Evolutionary conservation across 345 rosid species (phyloP).

Genomic region (Moricandia moricandioides): DNA sequence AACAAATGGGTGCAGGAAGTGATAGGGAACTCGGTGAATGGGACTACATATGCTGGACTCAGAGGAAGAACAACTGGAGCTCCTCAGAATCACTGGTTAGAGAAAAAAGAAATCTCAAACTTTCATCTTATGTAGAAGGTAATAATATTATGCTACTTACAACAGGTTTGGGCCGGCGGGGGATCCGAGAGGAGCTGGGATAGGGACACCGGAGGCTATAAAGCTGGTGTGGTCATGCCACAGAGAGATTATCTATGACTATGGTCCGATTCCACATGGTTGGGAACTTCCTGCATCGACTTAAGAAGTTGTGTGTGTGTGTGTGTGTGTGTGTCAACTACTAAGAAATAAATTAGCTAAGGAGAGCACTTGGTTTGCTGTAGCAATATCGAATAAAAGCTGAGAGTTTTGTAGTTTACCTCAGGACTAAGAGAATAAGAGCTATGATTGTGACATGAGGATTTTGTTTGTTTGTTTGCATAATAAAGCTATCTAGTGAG

Average conservation of each 20-base stretch:
- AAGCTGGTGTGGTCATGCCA: conserved; percentile 98
- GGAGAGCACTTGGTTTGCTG: too few species aligned
- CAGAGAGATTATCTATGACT: conserved; percentile 85
- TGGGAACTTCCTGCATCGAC: conserved; percentile 91
- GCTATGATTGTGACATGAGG: too few species aligned
- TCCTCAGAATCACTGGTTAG: conserved; percentile 96
- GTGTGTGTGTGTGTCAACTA: too few species aligned
- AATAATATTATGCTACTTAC: background rate
- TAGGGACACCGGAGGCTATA: conserved; percentile 96
- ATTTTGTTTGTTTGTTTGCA: too few species aligned
- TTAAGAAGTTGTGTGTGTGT: conserved; percentile 20
- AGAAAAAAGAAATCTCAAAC: background rate
- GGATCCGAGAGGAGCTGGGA: conserved; percentile 98
- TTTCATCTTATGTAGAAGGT: background rate
- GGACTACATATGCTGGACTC: conserved; percentile 91
- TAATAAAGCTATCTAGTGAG: too few species aligned
- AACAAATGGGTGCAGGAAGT: conserved; percentile 59
- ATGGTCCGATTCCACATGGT: conserved; percentile 68
- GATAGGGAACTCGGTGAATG: conserved; percentile 82
- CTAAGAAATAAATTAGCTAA: too few species aligned
- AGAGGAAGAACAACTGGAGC: conserved; percentile 98
- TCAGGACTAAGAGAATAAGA: too few species aligned
- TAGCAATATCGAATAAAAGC: too few species aligned
- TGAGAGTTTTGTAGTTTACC: too few species aligned
- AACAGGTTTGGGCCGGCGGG: conserved; percentile 98